Base-by-base conservation (phyloP, 306 rosid genomes). In the Lathyrus aphaca region DNA sequence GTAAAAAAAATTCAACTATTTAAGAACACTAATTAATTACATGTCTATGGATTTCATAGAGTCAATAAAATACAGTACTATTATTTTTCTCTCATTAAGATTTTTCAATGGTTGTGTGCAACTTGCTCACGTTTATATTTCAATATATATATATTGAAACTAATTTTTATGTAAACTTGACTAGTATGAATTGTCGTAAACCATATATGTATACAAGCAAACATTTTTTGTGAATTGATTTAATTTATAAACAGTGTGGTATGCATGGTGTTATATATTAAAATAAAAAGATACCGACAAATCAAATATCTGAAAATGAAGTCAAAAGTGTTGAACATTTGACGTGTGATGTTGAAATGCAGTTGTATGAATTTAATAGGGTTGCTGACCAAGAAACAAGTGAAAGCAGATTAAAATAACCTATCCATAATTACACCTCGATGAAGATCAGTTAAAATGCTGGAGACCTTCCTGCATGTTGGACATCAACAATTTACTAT, bases 61-160 rank as follows among this genome's bases (percentile, higher is more conserved):
- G 81, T 80, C 84, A 80, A 66, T 66, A 66, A 80, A 74, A 80
- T 69, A 80, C 70, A 54, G 13, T 17, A 32, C 9, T 23, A 19
- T 48, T 53, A 4, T 50, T 57, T 79, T 76, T 44, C 45, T 45
- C 61, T 18, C 48, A 21, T 30, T 16, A 11, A 45, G 50, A 45
- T 23, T 69, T 38, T 21, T 63, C 68, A 55, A 23, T 5, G 69
- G 12, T 18, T 6, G 51, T 74, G 65, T 64, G 51, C 76, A 74
- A 40, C 43, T 73, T 68, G 71, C 4, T 55, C 53, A 48, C 76
- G 46, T 62, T 3, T 37, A 60, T 68, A 18, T 50, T 17, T 60
- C 0, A 72, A 60, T 16, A 2, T 30, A 25, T 58, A 40, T 44
- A 46, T 7, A 40, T 23, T 23, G n/a, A 50, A 40, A 1, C 27